Conservation (phyloP, 176 grass and related monocot genomes). For the Eleusine indica region DNA sequence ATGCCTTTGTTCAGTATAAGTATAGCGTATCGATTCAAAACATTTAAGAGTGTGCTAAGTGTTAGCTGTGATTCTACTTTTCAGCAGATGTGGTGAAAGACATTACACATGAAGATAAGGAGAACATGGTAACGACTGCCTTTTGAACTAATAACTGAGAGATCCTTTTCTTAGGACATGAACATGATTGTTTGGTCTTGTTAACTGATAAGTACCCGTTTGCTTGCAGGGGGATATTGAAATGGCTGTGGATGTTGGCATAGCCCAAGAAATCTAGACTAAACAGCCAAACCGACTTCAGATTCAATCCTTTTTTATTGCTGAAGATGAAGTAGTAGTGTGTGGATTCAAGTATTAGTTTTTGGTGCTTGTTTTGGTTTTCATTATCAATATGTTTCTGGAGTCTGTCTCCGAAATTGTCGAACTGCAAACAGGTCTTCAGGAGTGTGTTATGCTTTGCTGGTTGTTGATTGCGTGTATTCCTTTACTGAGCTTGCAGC, state of each 20-base stretch:
- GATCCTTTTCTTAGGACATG: background rate
- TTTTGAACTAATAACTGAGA: background rate
- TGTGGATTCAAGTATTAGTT: constrained; percentile 54
- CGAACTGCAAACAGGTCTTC: constrained; percentile 1
- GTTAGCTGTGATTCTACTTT: constrained; percentile 12
- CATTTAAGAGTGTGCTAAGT: background rate
- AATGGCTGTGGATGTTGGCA: constrained; percentile 32
- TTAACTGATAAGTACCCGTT: background rate
- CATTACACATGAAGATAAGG: constrained; percentile 64
- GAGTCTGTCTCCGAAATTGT: constrained; percentile 23
- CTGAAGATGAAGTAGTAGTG: constrained; percentile 68
- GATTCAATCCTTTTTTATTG: constrained; percentile 68
- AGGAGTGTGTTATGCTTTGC: constrained; percentile 26
- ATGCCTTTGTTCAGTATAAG: background rate
- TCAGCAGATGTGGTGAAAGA: constrained; percentile 51
- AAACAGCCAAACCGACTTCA: constrained; percentile 44
- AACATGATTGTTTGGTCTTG: background rate
- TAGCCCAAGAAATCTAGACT: constrained; percentile 51
- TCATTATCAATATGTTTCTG: constrained; percentile 36
- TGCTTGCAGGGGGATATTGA: constrained; percentile 51
- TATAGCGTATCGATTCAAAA: background rate
- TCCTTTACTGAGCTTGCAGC: constrained; percentile 8
- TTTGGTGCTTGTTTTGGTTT: constrained; percentile 40
- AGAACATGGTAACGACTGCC: constrained; percentile 69
- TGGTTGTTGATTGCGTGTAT: constrained; percentile 37